Evolutionary conservation across 2,329 filamentous ascomycete genomes (phyloP).

Genomic region (Cordyceps cicadae): DNA sequence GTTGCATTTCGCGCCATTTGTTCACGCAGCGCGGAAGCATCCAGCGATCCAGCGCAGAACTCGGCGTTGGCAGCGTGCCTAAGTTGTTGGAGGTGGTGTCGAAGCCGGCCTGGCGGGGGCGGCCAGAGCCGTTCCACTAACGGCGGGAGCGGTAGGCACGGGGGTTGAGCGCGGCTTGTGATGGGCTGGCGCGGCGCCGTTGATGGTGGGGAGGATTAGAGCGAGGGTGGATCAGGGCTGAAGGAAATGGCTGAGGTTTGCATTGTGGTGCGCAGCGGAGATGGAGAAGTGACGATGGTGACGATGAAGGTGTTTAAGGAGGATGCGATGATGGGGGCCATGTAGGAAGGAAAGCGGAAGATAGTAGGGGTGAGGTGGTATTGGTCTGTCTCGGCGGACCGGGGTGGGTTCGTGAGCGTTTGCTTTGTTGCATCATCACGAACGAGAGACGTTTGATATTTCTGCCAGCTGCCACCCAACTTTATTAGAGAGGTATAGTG

Average conservation of each 20-base stretch:
- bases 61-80: constrained; percentile 5
- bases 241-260: constrained; percentile 2
- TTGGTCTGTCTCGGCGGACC: not conserved
- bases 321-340: not conserved
- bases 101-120: constrained; percentile 5
- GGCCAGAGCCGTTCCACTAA: constrained; percentile 24
- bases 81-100: constrained; percentile 9
- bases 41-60: constrained; percentile 4
- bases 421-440: not conserved
- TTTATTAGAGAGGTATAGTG: not conserved
- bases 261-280: not conserved
- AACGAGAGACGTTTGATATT: not conserved
- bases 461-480: not conserved
- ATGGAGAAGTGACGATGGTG: not conserved
- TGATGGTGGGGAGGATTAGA: constrained; percentile 9
- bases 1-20: constrained; percentile 2
- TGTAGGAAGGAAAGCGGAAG: not conserved
- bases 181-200: constrained; percentile 21
- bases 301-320: not conserved
- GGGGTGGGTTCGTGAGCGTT: not conserved
- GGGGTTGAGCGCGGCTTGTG: constrained; percentile 21
- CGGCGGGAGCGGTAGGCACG: constrained; percentile 23
- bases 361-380: not conserved
- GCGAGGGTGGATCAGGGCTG: constrained; percentile 4
- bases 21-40: constrained; percentile 5